Evolutionary conservation across 768 basidiomycete species (phyloP), one percentile per base, ranked within the genome.

Genomic region (Termitomyces sp.): DNA sequence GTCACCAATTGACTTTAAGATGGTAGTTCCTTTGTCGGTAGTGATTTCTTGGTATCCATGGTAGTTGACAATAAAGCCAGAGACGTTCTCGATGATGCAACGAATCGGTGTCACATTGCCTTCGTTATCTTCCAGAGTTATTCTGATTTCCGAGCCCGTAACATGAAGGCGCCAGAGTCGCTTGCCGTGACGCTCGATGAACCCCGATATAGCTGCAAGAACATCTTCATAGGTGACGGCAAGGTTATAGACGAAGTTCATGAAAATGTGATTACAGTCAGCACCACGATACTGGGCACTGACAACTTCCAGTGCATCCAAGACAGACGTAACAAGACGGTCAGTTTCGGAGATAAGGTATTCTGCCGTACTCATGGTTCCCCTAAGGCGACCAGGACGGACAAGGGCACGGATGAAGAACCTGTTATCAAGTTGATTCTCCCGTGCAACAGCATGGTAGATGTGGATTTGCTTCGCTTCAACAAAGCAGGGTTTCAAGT

Each of bases 311-410:
- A 98, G 84, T 2, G 96, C 91, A 74, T 99, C 97, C 63, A 99
- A 81, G 67, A 98, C 88, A 69, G 86, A 90, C 45, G 93, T 96
- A 63, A 98, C 92, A 13, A 98, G 87, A 50, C 97, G 91, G 70
- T 99, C 97, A 13, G 96, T 96, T 79, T 99, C 97, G 1, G 96
- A 97, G 66, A 99, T 92, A 70, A 99, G 90, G 78, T 98, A 99
- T 75, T 98, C 91, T n/a, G 94, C 91, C 56, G 88, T 94, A 74
- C 88, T 94, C 90, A 98, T 94, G 55, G 84, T 85, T 38, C 94
- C 94, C 44, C 90, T 86, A 39, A 98, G 85, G 59, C 96, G 91
- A 58, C 97, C 97, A 46, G 97, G 97, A 57, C 97, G 93, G 53
- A 99, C 87, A 60, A 99, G 83, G 32, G 94, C 97, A 62, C 97